These are phyloP conservation scores for Aspergillus coremiiformis DNA, from an alignment of 495 filamentous ascomycete species.

Conservation along the genomic window DNA sequence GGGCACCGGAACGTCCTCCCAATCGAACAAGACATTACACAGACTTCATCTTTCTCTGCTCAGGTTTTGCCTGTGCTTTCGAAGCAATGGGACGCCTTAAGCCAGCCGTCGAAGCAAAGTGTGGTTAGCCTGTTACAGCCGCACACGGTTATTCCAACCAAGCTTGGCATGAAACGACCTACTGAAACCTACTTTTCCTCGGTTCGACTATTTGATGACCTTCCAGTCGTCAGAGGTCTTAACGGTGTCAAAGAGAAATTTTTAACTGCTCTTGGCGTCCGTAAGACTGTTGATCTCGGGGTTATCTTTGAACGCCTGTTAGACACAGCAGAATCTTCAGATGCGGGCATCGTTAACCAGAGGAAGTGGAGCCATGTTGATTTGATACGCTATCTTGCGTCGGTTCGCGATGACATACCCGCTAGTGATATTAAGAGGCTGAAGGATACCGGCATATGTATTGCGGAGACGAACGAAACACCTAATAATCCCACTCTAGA, in stretches of 20 bases:
- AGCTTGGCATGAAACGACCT: constrained; percentile 80
- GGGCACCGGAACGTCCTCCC: constrained; percentile 38
- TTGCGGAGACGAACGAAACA: constrained; percentile 52
- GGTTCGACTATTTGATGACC: constrained; percentile 88
- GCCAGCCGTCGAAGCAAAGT: constrained; percentile 53
- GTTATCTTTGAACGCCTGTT: constrained; percentile 87
- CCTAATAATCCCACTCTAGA: constrained; percentile 4
- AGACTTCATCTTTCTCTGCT: constrained; percentile 64
- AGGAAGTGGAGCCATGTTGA: constrained; percentile 86
- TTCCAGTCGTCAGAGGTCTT: constrained; percentile 70
- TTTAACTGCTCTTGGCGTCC: constrained; percentile 66
- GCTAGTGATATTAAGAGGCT: constrained; percentile 72
- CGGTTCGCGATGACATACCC: constrained; percentile 86
- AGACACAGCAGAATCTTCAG: constrained; percentile 37
- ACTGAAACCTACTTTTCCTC: constrained; percentile 84
- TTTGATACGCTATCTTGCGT: constrained; percentile 85
- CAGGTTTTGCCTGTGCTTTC: constrained; percentile 75
- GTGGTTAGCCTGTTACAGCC: constrained; percentile 54
- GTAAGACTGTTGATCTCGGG: constrained; percentile 81
- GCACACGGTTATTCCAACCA: constrained; percentile 81
- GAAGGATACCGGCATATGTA: constrained; percentile 68
- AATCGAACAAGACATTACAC: constrained; percentile 54
- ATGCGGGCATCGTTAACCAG: constrained; percentile 28
- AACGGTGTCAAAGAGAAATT: constrained; percentile 84
- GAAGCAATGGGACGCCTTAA: constrained; percentile 77